Percentiles rank a stretch among this genome's conserved stretches.
phyloP scores from a whole-genome alignment of 805 yeast species.

The Cyberlindnera mississippiensis region DNA sequence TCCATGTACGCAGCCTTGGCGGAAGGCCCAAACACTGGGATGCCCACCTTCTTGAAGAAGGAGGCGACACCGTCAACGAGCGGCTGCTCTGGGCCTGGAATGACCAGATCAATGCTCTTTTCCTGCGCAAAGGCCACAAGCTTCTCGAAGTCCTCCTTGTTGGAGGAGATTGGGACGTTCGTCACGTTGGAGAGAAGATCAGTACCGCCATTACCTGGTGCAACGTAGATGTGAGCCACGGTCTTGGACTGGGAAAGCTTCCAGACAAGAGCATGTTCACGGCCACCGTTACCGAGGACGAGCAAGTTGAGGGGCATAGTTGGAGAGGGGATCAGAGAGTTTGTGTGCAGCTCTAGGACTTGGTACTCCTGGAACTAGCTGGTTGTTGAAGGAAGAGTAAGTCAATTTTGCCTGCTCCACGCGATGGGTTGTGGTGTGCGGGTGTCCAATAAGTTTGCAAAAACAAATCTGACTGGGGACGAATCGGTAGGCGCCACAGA shows the following conservation, averaged over 20 bases:
- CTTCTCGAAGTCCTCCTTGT: slow-evolving; percentile 61
- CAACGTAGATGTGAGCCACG: slow-evolving; percentile 75
- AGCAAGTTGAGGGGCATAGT: slow-evolving; percentile 54
- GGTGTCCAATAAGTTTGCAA: not conserved
- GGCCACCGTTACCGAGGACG: slow-evolving; percentile 96
- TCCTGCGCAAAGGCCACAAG: slow-evolving; percentile 73
- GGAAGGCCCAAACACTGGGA: slow-evolving; percentile 97
- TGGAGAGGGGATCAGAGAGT: not conserved
- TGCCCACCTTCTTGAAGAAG: slow-evolving; percentile 73
- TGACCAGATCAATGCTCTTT: slow-evolving; percentile 63
- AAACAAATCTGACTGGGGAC: not conserved
- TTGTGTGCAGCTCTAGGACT: not conserved
- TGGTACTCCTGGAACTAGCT: not conserved
- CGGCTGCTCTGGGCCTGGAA: slow-evolving; percentile 99
- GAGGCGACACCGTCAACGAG: slow-evolving; percentile 88
- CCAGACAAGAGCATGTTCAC: slow-evolving; percentile 98
- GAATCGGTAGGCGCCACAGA: no score
- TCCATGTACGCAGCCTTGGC: slow-evolving; percentile 89
- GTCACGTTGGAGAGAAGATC: slow-evolving; percentile 52
- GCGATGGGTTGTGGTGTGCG: slow-evolving; percentile 4
- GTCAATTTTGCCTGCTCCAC: not conserved
- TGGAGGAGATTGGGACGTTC: slow-evolving; percentile 64
- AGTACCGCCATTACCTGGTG: slow-evolving; percentile 98
- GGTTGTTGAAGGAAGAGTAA: not conserved
- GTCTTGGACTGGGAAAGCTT: slow-evolving; percentile 73